These are phyloP conservation scores for Eucalyptus erythrocorys DNA, from an alignment of 345 rosid species.

Conservation along the genomic window DNA sequence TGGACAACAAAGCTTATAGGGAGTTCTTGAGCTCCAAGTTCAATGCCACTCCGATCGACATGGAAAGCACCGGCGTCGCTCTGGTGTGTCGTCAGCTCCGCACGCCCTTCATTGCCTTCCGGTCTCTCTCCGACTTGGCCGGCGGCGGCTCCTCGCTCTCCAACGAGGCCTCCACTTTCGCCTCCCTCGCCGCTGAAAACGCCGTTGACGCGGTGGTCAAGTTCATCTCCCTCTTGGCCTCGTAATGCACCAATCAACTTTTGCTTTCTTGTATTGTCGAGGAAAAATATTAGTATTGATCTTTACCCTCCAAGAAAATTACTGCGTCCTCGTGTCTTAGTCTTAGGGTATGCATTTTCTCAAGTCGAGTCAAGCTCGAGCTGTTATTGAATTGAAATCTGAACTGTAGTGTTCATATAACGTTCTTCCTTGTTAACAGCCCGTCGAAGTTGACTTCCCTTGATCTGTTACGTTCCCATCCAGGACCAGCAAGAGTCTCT, in stretches of 20 bases:
- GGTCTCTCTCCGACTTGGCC: conserved; percentile 72
- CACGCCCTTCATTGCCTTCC: conserved; percentile 40
- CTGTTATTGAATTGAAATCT: neutral
- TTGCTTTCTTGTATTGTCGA: neutral
- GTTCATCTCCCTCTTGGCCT: neutral
- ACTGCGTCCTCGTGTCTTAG: neutral
- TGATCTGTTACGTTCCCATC: neutral
- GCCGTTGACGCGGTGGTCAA: neutral
- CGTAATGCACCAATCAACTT: neutral
- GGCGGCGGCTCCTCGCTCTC: conserved; percentile 52
- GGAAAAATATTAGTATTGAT: neutral
- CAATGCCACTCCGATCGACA: conserved; percentile 52
- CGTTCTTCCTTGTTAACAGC: neutral
- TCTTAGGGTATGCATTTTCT: no score
- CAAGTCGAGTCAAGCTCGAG: no score
- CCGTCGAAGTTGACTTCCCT: neutral
- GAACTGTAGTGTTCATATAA: neutral
- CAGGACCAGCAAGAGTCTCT: neutral
- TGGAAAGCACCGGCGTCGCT: conserved; percentile 72
- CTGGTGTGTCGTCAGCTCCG: conserved; percentile 39
- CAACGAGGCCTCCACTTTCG: conserved; percentile 43
- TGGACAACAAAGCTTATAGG: conserved; percentile 54
- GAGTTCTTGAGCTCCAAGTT: conserved; percentile 39
- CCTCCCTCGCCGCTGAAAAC: conserved; percentile 46
- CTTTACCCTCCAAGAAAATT: neutral